Evolutionary conservation across 2,329 filamentous ascomycete genomes (phyloP), one percentile per base, ranked within the genome.

Genomic region (Fusarium sp.): DNA sequence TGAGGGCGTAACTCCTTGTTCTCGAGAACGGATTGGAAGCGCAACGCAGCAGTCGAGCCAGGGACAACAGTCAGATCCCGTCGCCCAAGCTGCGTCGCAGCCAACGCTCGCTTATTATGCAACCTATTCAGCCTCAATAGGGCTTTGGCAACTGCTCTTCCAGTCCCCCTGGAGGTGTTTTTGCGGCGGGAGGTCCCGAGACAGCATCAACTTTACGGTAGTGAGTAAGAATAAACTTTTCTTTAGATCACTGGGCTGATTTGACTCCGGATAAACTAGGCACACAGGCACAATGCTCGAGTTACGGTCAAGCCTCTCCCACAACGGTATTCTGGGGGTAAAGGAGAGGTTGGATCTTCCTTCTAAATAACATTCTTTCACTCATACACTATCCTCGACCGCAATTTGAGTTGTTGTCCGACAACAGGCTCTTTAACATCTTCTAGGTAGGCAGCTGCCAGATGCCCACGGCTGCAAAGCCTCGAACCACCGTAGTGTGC

Each of bases 371-470:
- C 18, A 12, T 25, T 16, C 27, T 19, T 60, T 70, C 38, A 52
- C 39, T 25, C 31, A 31, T 31, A 14, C 31, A 12, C 4, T 12
- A 31, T 31, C 11, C 29, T 31, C 66, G 60, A 70, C 67, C 67
- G 66, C 42, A 68, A 23, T 38, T 54, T 33, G 16, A 33, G 38
- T 46, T 52, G 35, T 27, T 42, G 44, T 63, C 57, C 60, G 35
- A 63, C 67, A 33, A 37, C 39, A 67, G 42, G 23, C 35, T 39
- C 39, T 45, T 46, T 29, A 45, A 56, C 38, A 31, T 18, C 42
- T 44, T 56, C 58, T 27, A 45, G 57, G 69, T 27, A 45, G 57
- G 69, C 63, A 59, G 69, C 68, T 71, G 71, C 67, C 69, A 67
- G 67, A 45, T 12, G 45, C n/a, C 52, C n/a, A 51, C 59, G 37